Base-by-base conservation (phyloP, 108 stramenopile genomes). In the Nitzschia palea region DNA sequence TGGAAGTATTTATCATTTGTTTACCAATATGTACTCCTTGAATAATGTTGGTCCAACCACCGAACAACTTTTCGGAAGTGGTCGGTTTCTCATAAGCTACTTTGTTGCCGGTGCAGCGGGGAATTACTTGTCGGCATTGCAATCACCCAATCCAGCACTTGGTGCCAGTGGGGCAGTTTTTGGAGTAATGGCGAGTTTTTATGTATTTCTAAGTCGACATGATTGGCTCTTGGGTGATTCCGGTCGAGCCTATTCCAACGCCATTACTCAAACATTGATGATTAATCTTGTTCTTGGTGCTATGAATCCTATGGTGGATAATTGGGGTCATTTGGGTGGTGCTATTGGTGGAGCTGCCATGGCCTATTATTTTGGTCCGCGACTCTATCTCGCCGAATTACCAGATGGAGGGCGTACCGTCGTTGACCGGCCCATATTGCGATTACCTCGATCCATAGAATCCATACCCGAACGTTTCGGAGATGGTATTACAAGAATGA, bases 161-260 rank as follows among this genome's bases (percentile, higher is more conserved):
- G 93, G 93, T 8, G 93, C 93, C 1, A 76, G 70, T 27, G 93
- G 93, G 17, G 90, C 88, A 18, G 90, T 94, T 0, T 94, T 94
- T 73, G 88, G 90, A 25, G 70, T 94, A 26, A 79, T 91, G 51
- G 86, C 86, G 15, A 83, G 87, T 10, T 86, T 91, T 43, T 86
- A 75, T 30, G 78, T 81, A 0, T 94, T 89, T 79, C 55, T 94
- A 56, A 68, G 36, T 31, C 70, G 88, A 6, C 83, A 94, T 70
- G 74, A 82, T 29, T 71, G 69, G 70, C 31, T 88, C 47, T 67
- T 91, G 65, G 87, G 90, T 18, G 25, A 36, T 35, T 27, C 59
- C 8, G 80, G 73, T 9, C 65, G 69, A 33, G 52, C 48, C 12
- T 60, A 61, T 43, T 66, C 58, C 56, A 62, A 45, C 50, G 53